A percentile compares a stretch with the other conserved stretches of the same genome.
phyloP scores from a whole-genome alignment of 257 asterid species.

The Petrea volubilis region DNA sequence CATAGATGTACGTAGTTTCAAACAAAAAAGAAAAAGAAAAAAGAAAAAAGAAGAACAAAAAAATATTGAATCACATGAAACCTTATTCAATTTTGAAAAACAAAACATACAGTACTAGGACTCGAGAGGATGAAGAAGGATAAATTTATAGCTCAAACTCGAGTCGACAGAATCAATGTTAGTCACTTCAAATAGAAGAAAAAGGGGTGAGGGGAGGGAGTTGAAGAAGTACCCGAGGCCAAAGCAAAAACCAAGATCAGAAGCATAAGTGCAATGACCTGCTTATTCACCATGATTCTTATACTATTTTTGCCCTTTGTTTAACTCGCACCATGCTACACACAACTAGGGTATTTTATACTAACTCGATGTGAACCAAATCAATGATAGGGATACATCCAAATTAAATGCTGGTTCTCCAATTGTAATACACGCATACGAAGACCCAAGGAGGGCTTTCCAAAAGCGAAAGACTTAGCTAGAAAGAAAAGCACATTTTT shows the following conservation, averaged over 20 bases:
- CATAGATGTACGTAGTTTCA: too few relatives aligned
- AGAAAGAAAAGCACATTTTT: background rate
- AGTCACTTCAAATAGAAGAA: too few relatives aligned
- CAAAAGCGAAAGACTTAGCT: background rate
- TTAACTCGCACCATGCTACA: too few relatives aligned
- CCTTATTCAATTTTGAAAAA: too few relatives aligned
- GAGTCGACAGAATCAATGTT: too few relatives aligned
- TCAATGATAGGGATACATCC: background rate
- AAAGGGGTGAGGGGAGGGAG: too few relatives aligned
- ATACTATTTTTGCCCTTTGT: background rate
- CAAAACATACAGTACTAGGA: too few relatives aligned
- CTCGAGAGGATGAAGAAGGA: too few relatives aligned
- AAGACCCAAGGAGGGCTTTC: background rate
- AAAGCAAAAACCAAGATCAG: background rate
- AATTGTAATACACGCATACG: background rate
- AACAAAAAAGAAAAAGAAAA: too few relatives aligned
- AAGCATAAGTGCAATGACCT: background rate
- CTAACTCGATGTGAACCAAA: background rate
- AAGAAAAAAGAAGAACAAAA: too few relatives aligned
- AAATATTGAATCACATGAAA: too few relatives aligned
- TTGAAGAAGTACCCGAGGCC: background rate
- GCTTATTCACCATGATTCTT: background rate
- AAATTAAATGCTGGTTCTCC: constrained; percentile 1
- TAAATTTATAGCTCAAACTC: too few relatives aligned
- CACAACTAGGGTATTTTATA: background rate